Percentiles rank a stretch among this genome's conserved stretches.
These are phyloP conservation scores for Lichtheimia corymbifera DNA, from an alignment of 371 early-diverging fungal genomes.

Conservation along the genomic window DNA sequence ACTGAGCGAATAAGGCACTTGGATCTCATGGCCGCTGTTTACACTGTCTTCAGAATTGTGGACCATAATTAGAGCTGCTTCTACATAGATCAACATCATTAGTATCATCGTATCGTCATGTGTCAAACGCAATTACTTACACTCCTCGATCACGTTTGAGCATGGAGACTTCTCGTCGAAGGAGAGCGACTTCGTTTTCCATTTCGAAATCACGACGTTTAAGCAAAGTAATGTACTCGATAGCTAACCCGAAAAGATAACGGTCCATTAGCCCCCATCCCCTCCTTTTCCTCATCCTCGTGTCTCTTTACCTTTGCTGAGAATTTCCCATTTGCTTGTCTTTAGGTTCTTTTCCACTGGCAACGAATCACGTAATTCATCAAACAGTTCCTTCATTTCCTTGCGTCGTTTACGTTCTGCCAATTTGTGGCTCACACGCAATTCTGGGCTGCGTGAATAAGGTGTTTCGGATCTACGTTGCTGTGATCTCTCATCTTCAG, in stretches of 20 bases:
- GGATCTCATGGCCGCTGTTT: too few relatives aligned
- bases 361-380: constrained; percentile 73
- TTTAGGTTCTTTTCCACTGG: constrained; percentile 76
- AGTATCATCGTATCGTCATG: neutral
- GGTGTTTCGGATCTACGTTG: constrained; percentile 54
- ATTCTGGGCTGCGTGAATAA: constrained; percentile 69
- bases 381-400: constrained; percentile 89
- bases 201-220: constrained; percentile 55
- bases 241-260: constrained; percentile 28
- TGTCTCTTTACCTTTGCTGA: constrained; percentile 69
- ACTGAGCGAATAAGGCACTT: too few relatives aligned
- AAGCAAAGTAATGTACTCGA: constrained; percentile 51
- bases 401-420: constrained; percentile 84
- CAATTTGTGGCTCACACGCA: constrained; percentile 77
- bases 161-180: constrained; percentile 40
- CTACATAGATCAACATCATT: neutral
- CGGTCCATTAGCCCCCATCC: neutral
- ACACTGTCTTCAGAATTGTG: neutral
- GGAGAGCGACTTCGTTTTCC: constrained; percentile 44
- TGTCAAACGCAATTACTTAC: constrained; percentile 6
- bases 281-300: neutral
- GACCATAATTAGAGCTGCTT: neutral
- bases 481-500: constrained; percentile 4
- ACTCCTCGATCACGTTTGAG: constrained; percentile 34
- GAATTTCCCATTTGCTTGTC: constrained; percentile 86